phyloP scores from a whole-genome alignment of 176 grass and related monocot species.

The Rhynchospora pubera region DNA sequence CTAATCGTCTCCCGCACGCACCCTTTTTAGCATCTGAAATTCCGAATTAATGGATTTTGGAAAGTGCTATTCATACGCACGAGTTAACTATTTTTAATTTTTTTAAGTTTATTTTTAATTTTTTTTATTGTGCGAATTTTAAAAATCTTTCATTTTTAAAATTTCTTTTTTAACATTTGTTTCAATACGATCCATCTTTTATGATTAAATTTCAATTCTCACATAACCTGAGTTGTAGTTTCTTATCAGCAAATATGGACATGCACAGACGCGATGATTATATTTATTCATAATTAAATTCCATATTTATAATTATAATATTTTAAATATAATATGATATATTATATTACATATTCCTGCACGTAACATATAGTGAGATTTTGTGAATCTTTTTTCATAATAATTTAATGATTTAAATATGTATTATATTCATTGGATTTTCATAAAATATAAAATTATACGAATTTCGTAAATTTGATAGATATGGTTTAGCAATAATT shows the following conservation, averaged over 20 bases:
- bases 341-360: not conserved
- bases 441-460: not conserved
- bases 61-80: too few relatives aligned
- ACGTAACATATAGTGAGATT: not conserved
- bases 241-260: not conserved
- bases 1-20: not conserved
- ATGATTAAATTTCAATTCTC: not conserved
- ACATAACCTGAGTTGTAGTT: not conserved
- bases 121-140: too few relatives aligned
- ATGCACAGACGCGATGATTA: not conserved
- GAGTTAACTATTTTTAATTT: too few relatives aligned
- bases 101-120: too few relatives aligned
- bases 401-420: not conserved
- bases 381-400: not conserved
- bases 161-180: too few relatives aligned
- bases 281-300: not conserved
- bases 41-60: not conserved
- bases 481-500: not conserved
- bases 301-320: not conserved
- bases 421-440: not conserved
- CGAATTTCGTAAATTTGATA: not conserved
- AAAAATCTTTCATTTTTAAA: too few relatives aligned
- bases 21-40: not conserved
- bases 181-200: not conserved
- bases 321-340: not conserved